Evolutionary conservation across 1,284 basidiomycete genomes (phyloP).

Genomic region (Ceratobasidium sp.): DNA sequence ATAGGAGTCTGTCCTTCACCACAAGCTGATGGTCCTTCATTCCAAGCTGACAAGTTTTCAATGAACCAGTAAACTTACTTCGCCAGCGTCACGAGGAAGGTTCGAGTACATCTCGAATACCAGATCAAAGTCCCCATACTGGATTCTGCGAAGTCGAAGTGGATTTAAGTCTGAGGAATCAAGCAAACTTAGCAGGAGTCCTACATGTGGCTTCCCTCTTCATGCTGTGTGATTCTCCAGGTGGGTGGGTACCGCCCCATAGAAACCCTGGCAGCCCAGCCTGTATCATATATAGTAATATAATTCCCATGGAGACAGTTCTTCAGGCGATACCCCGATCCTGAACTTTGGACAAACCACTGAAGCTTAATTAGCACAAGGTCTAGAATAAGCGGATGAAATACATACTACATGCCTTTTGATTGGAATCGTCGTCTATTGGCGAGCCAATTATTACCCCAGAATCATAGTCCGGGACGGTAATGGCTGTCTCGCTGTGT

Average conservation of each 20-base stretch:
- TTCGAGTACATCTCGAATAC: neutral
- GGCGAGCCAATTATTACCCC: neutral
- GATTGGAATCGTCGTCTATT: neutral
- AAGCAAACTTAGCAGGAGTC: neutral
- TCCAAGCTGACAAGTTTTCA: too few relatives aligned
- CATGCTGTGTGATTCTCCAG: constrained; percentile 11
- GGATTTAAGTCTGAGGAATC: too few relatives aligned
- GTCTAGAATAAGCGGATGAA: too few relatives aligned
- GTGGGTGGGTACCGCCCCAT: constrained; percentile 9
- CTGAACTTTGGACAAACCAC: constrained; percentile 31
- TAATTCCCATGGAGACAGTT: constrained; percentile 14
- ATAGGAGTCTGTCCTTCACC: too few relatives aligned
- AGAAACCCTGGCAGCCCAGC: neutral
- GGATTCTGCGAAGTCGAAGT: too few relatives aligned
- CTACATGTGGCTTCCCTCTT: neutral
- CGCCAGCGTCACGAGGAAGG: too few relatives aligned
- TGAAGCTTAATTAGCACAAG: neutral
- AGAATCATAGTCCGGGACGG: neutral
- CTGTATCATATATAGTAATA: neutral
- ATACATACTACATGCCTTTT: constrained; percentile 1
- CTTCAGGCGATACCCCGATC: constrained; percentile 19
- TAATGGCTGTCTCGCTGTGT: neutral
- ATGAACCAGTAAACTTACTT: neutral
- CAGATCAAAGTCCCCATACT: neutral
- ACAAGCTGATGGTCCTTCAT: too few relatives aligned